Evolutionary conservation across 2,329 filamentous ascomycete genomes (phyloP).

Genomic region (Biscogniauxia marginata): DNA sequence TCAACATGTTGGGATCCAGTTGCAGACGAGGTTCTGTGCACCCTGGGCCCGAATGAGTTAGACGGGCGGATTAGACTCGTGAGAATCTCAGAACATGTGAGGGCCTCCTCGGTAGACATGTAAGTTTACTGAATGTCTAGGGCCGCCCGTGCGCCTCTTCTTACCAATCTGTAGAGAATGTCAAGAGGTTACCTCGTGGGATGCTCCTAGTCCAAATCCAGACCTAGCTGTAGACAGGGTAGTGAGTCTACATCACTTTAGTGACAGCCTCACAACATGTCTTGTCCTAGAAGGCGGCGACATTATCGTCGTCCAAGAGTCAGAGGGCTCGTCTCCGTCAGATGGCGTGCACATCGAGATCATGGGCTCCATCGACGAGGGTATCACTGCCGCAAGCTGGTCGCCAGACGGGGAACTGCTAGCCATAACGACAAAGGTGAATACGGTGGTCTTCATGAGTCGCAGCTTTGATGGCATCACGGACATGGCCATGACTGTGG

Average conservation of each 20-base stretch:
- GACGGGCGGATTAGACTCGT: slow-evolving; percentile 72
- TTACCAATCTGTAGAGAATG: slow-evolving; percentile 31
- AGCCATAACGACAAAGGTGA: slow-evolving; percentile 74
- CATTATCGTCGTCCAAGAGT: slow-evolving; percentile 80
- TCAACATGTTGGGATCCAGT: slow-evolving; percentile 84
- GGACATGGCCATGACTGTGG: slow-evolving; percentile 67
- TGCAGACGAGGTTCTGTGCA: slow-evolving; percentile 75
- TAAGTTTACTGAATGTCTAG: slow-evolving; percentile 31
- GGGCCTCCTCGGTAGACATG: slow-evolving; percentile 36
- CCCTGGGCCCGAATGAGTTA: slow-evolving; percentile 74
- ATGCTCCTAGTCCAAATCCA: slow-evolving; percentile 77
- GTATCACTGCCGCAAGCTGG: slow-evolving; percentile 87
- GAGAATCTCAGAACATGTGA: slow-evolving; percentile 47
- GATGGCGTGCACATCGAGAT: slow-evolving; percentile 87
- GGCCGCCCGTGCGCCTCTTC: slow-evolving; percentile 6
- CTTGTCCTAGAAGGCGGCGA: slow-evolving; percentile 88
- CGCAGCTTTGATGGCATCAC: slow-evolving; percentile 82
- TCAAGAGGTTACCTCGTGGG: slow-evolving; percentile 75
- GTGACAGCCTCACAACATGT: slow-evolving; percentile 74
- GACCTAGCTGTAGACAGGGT: slow-evolving; percentile 74
- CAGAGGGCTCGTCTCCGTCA: slow-evolving; percentile 40
- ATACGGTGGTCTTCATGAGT: slow-evolving; percentile 89
- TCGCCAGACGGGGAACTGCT: slow-evolving; percentile 93
- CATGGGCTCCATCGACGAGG: slow-evolving; percentile 88
- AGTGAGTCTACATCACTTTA: slow-evolving; percentile 79